Evolutionary conservation across 2,329 filamentous ascomycete species (phyloP).

Genomic region (Pezicula rhizophila): DNA sequence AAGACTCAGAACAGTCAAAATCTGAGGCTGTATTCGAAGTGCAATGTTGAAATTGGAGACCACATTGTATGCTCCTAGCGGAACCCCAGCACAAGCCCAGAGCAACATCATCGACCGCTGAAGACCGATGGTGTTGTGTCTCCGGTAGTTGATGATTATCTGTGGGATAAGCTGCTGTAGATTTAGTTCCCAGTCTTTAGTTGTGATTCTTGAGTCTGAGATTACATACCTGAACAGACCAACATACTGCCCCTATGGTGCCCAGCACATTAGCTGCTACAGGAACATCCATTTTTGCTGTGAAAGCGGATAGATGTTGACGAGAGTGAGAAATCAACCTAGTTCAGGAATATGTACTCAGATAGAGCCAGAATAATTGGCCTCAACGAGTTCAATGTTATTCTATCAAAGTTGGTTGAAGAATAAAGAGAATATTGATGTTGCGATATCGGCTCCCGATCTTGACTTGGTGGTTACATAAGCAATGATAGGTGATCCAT

Average conservation of each 20-base stretch:
- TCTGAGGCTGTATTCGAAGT: constrained; percentile 27
- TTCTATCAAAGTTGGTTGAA: too few relatives aligned
- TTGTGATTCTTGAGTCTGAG: not conserved
- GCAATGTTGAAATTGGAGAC: constrained; percentile 26
- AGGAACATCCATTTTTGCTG: constrained; percentile 44
- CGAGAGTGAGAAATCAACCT: not conserved
- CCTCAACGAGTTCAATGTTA: too few relatives aligned
- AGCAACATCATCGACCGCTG: constrained; percentile 69
- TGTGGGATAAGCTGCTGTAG: constrained; percentile 58
- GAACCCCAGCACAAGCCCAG: constrained; percentile 62
- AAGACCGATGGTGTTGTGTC: constrained; percentile 59
- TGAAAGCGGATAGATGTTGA: not conserved
- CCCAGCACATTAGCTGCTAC: constrained; percentile 52
- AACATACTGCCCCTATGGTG: constrained; percentile 57
- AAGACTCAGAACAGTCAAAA: constrained; percentile 27
- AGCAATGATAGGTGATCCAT: too few relatives aligned
- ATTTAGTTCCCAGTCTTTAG: not conserved
- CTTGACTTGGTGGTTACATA: too few relatives aligned
- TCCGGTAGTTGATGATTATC: constrained; percentile 60
- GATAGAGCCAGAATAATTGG: too few relatives aligned
- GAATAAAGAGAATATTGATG: too few relatives aligned
- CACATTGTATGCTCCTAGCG: constrained; percentile 45
- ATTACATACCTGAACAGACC: constrained; percentile 53
- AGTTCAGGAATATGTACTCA: too few relatives aligned
- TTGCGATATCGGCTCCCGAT: too few relatives aligned